Percentiles rank a stretch among this genome's conserved stretches.
phyloP scores from a whole-genome alignment of 768 basidiomycete genomes.

The Lactarius vividus region DNA sequence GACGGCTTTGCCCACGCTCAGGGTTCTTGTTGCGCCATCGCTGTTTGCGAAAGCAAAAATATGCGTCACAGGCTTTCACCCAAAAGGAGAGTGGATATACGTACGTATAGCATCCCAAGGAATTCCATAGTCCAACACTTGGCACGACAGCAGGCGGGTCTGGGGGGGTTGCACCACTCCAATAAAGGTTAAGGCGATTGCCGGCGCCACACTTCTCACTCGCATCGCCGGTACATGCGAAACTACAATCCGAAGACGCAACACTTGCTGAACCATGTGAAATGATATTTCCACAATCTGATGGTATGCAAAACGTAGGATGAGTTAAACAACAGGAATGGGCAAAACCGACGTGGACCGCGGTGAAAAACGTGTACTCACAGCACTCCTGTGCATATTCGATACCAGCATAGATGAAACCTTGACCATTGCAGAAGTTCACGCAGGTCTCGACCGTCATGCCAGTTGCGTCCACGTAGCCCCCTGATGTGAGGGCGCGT shows the following conservation, averaged over 20 bases:
- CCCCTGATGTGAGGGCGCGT: slow-evolving; percentile 55
- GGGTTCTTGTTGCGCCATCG: slow-evolving; percentile 37
- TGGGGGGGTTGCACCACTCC: slow-evolving; percentile 57
- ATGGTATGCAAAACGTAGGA: slow-evolving; percentile 31
- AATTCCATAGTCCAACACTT: slow-evolving; percentile 61
- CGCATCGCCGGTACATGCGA: slow-evolving; percentile 58
- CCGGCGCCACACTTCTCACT: slow-evolving; percentile 61
- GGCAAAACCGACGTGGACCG: not conserved
- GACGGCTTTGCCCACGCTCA: slow-evolving; percentile 34
- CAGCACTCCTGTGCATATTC: slow-evolving; percentile 69
- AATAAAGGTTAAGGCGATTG: slow-evolving; percentile 58
- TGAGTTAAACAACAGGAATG: not conserved
- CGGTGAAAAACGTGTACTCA: slow-evolving; percentile 36
- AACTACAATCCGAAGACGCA: slow-evolving; percentile 53
- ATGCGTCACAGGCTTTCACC: slow-evolving; percentile 14
- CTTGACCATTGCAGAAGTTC: slow-evolving; percentile 42
- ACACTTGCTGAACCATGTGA: slow-evolving; percentile 45
- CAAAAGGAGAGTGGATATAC: slow-evolving; percentile 37
- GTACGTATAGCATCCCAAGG: slow-evolving; percentile 75
- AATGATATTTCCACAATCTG: slow-evolving; percentile 65
- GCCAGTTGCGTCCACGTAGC: slow-evolving; percentile 42
- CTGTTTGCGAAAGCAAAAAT: slow-evolving; percentile 27
- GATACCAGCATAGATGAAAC: slow-evolving; percentile 64
- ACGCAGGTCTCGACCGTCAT: slow-evolving; percentile 65
- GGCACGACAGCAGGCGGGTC: slow-evolving; percentile 51